Evolutionary conservation across 1,284 basidiomycete genomes (phyloP).

Genomic region (Ceratobasidium sp.): DNA sequence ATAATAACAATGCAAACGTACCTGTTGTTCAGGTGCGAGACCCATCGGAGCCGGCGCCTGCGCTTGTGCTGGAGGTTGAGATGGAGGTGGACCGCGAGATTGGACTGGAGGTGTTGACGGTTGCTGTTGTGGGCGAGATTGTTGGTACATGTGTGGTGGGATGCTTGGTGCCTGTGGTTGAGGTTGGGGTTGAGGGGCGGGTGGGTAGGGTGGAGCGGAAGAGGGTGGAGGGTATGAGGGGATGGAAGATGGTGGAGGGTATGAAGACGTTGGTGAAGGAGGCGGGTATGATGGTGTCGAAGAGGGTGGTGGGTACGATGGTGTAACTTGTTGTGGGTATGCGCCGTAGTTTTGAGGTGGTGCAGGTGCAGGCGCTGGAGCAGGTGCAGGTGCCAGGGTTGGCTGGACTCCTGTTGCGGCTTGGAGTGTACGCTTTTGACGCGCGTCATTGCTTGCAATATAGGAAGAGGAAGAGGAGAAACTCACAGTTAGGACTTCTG

Average conservation of each 20-base stretch:
- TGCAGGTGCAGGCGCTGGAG: neutral
- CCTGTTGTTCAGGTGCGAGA: slow-evolving; percentile 43
- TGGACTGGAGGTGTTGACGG: slow-evolving; percentile 12
- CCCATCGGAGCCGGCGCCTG: slow-evolving; percentile 13
- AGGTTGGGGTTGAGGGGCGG: slow-evolving; percentile 16
- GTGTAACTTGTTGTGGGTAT: slow-evolving; percentile 22
- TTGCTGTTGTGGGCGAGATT: slow-evolving; percentile 28
- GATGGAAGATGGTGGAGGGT: slow-evolving; percentile 23
- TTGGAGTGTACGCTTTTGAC: slow-evolving; percentile 7
- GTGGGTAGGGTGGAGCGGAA: slow-evolving; percentile 1
- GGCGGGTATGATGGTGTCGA: slow-evolving; percentile 19
- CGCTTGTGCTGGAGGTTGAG: neutral
- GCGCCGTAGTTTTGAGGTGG: slow-evolving; percentile 1
- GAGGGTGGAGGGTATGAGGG: slow-evolving; percentile 5
- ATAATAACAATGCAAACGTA: too few species aligned
- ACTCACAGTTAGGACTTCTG: slow-evolving; percentile 45
- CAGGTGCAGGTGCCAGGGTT: neutral
- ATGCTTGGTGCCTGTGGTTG: slow-evolving; percentile 15
- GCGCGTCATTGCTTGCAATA: neutral
- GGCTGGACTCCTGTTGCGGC: slow-evolving; percentile 3
- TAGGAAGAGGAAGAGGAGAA: neutral
- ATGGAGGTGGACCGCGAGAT: slow-evolving; percentile 31
- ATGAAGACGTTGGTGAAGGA: slow-evolving; percentile 17
- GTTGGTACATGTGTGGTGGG: slow-evolving; percentile 39
- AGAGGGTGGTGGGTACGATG: slow-evolving; percentile 35